Percentiles rank a stretch among this genome's conserved stretches.
phyloP scores from a whole-genome alignment of 1,139 yeast species.

The Candida mesenterica region DNA sequence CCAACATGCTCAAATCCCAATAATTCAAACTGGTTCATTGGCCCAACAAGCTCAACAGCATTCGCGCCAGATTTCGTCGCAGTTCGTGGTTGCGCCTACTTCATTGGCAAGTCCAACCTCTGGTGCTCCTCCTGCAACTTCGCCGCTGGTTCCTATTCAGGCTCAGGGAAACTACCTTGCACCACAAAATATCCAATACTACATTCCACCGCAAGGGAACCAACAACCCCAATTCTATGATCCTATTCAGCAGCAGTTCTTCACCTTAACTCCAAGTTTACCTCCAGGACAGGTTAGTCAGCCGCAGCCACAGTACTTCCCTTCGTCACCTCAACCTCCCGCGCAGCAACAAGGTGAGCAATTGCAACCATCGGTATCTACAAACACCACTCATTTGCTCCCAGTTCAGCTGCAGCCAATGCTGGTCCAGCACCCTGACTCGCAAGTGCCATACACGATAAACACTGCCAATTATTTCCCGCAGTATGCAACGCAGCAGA shows the following conservation, averaged over 20 bases:
- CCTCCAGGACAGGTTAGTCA: slow-evolving; percentile 15
- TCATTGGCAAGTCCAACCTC: slow-evolving; percentile 1
- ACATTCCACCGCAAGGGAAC: slow-evolving; percentile 14
- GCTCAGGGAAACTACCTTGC: slow-evolving; percentile 12
- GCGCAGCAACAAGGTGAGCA: slow-evolving; percentile 9
- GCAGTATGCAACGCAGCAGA: slow-evolving; percentile 12
- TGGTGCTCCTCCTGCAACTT: slow-evolving; percentile 1
- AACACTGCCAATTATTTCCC: slow-evolving; percentile 20
- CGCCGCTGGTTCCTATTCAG: slow-evolving; percentile 6
- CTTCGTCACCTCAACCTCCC: slow-evolving; percentile 33
- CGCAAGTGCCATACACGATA: slow-evolving; percentile 17
- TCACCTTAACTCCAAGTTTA: slow-evolving; percentile 38
- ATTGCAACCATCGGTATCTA: slow-evolving; percentile 9
- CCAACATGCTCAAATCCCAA: neutral
- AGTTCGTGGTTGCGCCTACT: slow-evolving; percentile 1
- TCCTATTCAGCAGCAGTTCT: slow-evolving; percentile 47
- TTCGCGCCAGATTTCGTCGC: slow-evolving; percentile 10
- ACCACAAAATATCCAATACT: slow-evolving; percentile 17
- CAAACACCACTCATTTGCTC: slow-evolving; percentile 10
- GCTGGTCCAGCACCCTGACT: slow-evolving; percentile 4
- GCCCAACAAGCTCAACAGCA: slow-evolving; percentile 15
- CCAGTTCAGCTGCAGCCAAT: slow-evolving; percentile 10
- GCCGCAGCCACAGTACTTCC: slow-evolving; percentile 38
- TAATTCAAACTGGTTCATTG: slow-evolving; percentile 13
- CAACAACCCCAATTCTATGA: slow-evolving; percentile 42